A percentile compares a stretch with the other conserved stretches of the same genome.
These are phyloP conservation scores for Graphilbum sp. DNA, from an alignment of 2,329 filamentous ascomycete species.

Conservation along the genomic window DNA sequence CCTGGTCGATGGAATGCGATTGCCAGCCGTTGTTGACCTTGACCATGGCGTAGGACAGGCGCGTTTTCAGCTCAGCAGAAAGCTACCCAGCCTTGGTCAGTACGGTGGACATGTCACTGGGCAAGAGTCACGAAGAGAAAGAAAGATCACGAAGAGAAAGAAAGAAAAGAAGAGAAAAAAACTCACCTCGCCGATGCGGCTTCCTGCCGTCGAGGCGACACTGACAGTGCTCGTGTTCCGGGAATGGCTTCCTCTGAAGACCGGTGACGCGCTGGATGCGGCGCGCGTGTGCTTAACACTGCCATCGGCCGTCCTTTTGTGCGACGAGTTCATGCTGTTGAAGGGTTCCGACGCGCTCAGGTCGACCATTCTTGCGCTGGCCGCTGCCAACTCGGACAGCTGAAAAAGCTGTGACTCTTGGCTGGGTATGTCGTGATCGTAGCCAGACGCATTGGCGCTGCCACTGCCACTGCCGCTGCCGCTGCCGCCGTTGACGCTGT, in stretches of 20 bases:
- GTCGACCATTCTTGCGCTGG: constrained; percentile 29
- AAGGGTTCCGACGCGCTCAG: constrained; percentile 11
- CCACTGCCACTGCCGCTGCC: too few species aligned
- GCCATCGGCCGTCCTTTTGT: constrained; percentile 66
- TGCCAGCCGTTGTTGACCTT: constrained; percentile 89
- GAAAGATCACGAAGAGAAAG: constrained; percentile 1
- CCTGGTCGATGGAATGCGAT: constrained; percentile 57
- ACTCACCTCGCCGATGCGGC: constrained; percentile 63
- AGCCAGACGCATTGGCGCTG: constrained; percentile 1
- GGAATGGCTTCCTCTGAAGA: constrained; percentile 39
- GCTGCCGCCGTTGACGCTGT: constrained; percentile 21
- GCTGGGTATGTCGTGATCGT: constrained; percentile 22
- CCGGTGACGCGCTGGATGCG: constrained; percentile 27
- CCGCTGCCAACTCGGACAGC: constrained; percentile 40
- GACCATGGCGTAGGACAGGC: constrained; percentile 82
- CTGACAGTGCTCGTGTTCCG: constrained; percentile 56
- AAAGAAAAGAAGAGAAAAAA: neutral
- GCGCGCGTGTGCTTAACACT: constrained; percentile 40
- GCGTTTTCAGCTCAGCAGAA: constrained; percentile 63
- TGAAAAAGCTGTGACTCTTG: constrained; percentile 40
- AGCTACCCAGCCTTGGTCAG: too few species aligned
- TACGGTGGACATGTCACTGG: too few species aligned
- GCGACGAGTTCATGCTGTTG: constrained; percentile 22
- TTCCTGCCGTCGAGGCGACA: constrained; percentile 42
- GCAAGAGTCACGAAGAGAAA: neutral